These are phyloP conservation scores for Blepharisma japonicum DNA, from an alignment of 73 alveolate species.

Conservation along the genomic window DNA sequence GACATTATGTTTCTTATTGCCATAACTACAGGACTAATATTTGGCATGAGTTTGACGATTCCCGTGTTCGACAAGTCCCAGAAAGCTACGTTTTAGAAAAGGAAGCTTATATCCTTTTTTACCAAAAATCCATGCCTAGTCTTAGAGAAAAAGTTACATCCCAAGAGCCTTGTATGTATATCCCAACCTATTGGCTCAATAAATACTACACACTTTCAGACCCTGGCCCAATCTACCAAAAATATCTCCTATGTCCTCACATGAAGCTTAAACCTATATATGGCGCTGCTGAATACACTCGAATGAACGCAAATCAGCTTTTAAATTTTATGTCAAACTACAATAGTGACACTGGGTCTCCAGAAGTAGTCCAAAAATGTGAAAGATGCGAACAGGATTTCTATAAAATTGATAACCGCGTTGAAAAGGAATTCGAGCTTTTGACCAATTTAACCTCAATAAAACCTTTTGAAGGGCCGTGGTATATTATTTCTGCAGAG, in stretches of 20 bases:
- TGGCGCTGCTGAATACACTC: not conserved
- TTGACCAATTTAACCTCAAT: not conserved
- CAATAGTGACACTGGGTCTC: not conserved
- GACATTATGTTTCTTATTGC: constrained; percentile 98
- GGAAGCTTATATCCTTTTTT: constrained; percentile 81
- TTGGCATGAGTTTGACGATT: constrained; percentile 93
- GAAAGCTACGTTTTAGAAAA: constrained; percentile 40
- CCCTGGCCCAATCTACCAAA: constrained; percentile 1
- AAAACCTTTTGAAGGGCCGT: constrained; percentile 27
- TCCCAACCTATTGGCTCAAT: constrained; percentile 14
- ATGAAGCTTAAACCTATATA: not conserved
- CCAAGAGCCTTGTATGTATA: not conserved
- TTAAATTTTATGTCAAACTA: not conserved
- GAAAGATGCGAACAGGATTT: not conserved
- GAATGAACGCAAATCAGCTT: not conserved
- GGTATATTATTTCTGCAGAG: not conserved
- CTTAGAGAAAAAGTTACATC: not conserved
- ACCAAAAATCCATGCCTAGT: constrained; percentile 63
- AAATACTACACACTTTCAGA: not conserved
- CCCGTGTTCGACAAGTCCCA: constrained; percentile 50
- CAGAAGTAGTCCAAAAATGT: not conserved
- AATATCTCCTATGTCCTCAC: constrained; percentile 11
- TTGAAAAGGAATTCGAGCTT: constrained; percentile 10
- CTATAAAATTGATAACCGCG: not conserved
- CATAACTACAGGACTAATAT: constrained; percentile 52